These are phyloP conservation scores for Backusella mclennaniae DNA, from an alignment of 192 early-diverging fungal genomes.

Conservation along the genomic window DNA sequence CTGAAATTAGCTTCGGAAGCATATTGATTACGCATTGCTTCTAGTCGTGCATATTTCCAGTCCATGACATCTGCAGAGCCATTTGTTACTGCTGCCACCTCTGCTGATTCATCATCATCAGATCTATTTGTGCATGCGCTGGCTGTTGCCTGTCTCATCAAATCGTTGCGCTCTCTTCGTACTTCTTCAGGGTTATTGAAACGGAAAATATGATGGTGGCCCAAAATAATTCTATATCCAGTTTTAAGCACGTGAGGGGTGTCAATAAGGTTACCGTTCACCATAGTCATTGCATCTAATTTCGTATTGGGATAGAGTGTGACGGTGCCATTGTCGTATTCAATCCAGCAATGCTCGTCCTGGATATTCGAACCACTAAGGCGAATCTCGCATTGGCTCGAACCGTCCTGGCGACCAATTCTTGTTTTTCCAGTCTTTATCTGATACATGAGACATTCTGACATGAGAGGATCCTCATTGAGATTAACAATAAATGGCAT, in stretches of 20 bases:
- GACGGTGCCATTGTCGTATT: constrained; percentile 49
- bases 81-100: constrained; percentile 6
- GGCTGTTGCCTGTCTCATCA: constrained; percentile 7
- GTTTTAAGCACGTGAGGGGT: constrained; percentile 56
- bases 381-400: constrained; percentile 52
- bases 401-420: constrained; percentile 61
- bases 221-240: constrained; percentile 78
- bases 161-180: constrained; percentile 55
- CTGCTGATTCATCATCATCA: constrained; percentile 22
- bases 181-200: constrained; percentile 85
- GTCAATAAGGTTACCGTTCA: constrained; percentile 71
- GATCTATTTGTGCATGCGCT: neutral
- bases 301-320: constrained; percentile 57
- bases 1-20: constrained; percentile 40
- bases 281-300: constrained; percentile 58
- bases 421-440: constrained; percentile 70
- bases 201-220: constrained; percentile 78
- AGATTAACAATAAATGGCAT: constrained; percentile 87
- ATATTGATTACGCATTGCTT: constrained; percentile 57
- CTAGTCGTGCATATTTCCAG: constrained; percentile 75
- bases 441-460: constrained; percentile 87
- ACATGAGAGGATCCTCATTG: constrained; percentile 87
- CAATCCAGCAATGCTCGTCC: constrained; percentile 70
- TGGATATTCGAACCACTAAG: constrained; percentile 59
- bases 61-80: constrained; percentile 53